Evolutionary conservation across 2,329 filamentous ascomycete species (phyloP).

Genomic region (Dothideomycetes sp.): DNA sequence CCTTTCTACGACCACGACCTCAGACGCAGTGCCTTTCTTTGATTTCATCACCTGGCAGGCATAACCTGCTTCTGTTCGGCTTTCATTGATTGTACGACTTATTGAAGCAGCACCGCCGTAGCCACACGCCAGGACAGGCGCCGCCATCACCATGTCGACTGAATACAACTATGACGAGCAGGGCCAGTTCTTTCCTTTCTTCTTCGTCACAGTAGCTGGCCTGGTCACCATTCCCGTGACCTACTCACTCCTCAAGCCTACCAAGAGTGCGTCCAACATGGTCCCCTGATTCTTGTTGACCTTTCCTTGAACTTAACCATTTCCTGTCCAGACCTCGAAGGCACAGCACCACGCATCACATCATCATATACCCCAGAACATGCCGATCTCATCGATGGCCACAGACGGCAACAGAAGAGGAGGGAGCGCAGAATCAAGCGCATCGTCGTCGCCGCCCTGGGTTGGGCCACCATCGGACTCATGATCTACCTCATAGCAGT

Average conservation of each 20-base stretch:
- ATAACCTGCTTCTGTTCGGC: too few relatives aligned
- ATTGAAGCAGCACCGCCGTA: neutral
- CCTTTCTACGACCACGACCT: neutral
- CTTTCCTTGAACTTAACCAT: slow-evolving; percentile 15
- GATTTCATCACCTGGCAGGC: neutral
- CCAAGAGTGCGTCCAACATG: slow-evolving; percentile 45
- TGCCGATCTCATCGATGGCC: slow-evolving; percentile 70
- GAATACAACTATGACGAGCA: slow-evolving; percentile 98
- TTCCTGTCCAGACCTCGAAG: slow-evolving; percentile 54
- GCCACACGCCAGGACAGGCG: neutral
- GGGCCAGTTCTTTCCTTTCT: slow-evolving; percentile 98
- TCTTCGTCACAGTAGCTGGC: slow-evolving; percentile 81
- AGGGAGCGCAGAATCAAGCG: slow-evolving; percentile 84
- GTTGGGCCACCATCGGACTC: slow-evolving; percentile 75
- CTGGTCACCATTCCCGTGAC: slow-evolving; percentile 69
- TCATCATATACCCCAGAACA: slow-evolving; percentile 73
- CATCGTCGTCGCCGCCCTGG: slow-evolving; percentile 61
- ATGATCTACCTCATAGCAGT: slow-evolving; percentile 88
- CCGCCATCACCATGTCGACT: slow-evolving; percentile 64
- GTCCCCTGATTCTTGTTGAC: slow-evolving; percentile 9
- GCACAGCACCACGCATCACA: slow-evolving; percentile 72
- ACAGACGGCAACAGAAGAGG: slow-evolving; percentile 79
- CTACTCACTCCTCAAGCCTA: slow-evolving; percentile 75
- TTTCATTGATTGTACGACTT: too few relatives aligned
- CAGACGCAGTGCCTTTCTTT: neutral